Conservation (phyloP, 768 basidiomycete species). For the Gymnopilus junonius region DNA sequence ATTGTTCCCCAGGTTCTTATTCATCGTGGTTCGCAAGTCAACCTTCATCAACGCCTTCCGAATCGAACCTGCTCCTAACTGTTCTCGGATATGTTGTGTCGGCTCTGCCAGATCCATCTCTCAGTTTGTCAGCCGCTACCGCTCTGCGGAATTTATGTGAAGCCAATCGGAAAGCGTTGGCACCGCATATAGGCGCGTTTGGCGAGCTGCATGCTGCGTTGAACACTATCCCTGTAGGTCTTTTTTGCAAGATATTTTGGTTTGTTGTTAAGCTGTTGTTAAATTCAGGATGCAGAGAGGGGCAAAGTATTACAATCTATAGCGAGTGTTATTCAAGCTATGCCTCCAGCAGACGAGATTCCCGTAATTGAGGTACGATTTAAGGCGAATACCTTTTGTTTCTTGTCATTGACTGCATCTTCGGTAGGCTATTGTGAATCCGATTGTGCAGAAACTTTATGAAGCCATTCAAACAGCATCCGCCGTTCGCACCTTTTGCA, state of each 20-base stretch:
- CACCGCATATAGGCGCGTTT: conserved; percentile 84
- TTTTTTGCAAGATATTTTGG: neutral
- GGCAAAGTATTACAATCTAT: conserved; percentile 92
- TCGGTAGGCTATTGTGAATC: conserved; percentile 70
- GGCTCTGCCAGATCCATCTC: conserved; percentile 65
- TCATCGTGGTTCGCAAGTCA: conserved; percentile 80
- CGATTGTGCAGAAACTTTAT: conserved; percentile 73
- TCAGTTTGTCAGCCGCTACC: conserved; percentile 77
- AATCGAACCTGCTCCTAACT: conserved; percentile 59
- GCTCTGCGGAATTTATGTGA: conserved; percentile 89
- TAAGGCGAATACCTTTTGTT: neutral
- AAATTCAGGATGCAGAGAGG: conserved; percentile 77
- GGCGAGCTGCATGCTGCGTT: conserved; percentile 82
- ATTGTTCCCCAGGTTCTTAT: conserved; percentile 58
- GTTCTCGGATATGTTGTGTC: conserved; percentile 72
- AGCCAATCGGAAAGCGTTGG: conserved; percentile 82
- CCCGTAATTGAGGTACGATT: conserved; percentile 69
- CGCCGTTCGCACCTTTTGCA: conserved; percentile 42
- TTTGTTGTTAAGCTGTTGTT: neutral
- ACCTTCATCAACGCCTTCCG: conserved; percentile 22
- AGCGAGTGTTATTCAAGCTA: conserved; percentile 89
- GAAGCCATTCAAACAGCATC: conserved; percentile 60
- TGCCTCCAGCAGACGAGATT: conserved; percentile 79
- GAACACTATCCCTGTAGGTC: conserved; percentile 70
- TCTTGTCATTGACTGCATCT: neutral